Conservation (phyloP, 2,329 filamentous ascomycete genomes). For the Delphinella strobiligena region DNA sequence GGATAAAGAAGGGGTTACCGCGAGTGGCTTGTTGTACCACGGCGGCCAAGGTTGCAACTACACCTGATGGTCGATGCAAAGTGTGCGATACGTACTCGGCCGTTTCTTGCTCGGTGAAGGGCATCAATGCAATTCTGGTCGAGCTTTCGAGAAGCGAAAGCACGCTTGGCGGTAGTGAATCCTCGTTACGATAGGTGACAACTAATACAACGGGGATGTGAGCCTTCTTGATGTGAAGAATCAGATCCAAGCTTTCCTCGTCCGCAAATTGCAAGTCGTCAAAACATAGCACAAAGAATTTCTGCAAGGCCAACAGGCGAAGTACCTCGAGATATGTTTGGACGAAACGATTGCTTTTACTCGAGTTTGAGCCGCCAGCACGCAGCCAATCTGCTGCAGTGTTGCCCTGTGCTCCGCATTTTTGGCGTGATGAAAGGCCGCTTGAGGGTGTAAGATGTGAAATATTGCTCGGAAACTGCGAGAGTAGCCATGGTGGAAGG, state of each 20-base stretch:
- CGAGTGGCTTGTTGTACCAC: slow-evolving; percentile 81
- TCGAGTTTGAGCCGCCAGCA: slow-evolving; percentile 30
- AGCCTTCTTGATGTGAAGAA: slow-evolving; percentile 65
- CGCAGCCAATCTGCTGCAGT: slow-evolving; percentile 33
- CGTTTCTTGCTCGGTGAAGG: slow-evolving; percentile 69
- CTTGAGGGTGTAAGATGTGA: slow-evolving; percentile 1
- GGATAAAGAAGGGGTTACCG: slow-evolving; percentile 83
- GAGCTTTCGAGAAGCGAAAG: slow-evolving; percentile 27
- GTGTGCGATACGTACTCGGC: slow-evolving; percentile 72
- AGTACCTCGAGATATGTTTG: slow-evolving; percentile 82
- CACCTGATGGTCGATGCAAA: slow-evolving; percentile 58
- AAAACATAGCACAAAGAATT: slow-evolving; percentile 76
- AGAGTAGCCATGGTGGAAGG: slow-evolving; percentile 53
- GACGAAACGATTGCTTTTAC: slow-evolving; percentile 58
- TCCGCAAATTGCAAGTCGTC: slow-evolving; percentile 90
- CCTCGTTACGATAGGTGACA: slow-evolving; percentile 46
- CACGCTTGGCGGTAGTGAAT: slow-evolving; percentile 24
- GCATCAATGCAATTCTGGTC: slow-evolving; percentile 59
- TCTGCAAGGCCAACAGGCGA: slow-evolving; percentile 67
- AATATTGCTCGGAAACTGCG: slow-evolving; percentile 11
- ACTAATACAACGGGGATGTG: slow-evolving; percentile 74
- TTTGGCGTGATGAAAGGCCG: slow-evolving; percentile 4
- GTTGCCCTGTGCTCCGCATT: slow-evolving; percentile 14
- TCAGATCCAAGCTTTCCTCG: slow-evolving; percentile 71
- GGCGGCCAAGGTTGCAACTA: slow-evolving; percentile 64